Conservation (phyloP, 2,329 filamentous ascomycete species). For the Nothomitra cinnamomea region DNA sequence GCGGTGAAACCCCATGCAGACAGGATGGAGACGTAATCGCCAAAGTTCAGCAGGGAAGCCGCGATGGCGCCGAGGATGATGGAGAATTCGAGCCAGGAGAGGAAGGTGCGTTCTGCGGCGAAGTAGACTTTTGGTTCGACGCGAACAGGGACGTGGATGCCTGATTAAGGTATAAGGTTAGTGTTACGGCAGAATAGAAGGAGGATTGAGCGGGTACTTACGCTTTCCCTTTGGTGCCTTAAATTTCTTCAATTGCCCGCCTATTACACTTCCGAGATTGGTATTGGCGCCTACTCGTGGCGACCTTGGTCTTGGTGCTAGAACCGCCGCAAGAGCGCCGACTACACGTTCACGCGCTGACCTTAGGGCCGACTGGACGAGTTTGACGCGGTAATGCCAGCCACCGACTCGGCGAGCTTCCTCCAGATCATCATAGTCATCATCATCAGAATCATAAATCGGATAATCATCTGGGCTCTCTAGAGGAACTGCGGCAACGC, state of each 20-base stretch:
- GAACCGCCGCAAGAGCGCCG: conserved; percentile 15
- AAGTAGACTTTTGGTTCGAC: conserved; percentile 98
- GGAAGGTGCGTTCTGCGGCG: conserved; percentile 85
- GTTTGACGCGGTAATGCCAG: conserved; percentile 51
- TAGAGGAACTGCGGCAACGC: conserved; percentile 46
- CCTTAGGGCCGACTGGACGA: conserved; percentile 28
- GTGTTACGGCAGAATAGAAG: not conserved
- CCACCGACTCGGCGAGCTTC: conserved; percentile 63
- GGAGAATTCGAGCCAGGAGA: conserved; percentile 93
- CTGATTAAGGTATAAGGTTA: conserved; percentile 19
- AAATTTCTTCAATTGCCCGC: conserved; percentile 31
- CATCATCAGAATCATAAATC: conserved; percentile 81
- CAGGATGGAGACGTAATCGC: conserved; percentile 42
- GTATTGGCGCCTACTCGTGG: conserved; percentile 26
- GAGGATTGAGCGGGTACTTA: conserved; percentile 18
- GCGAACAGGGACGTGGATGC: conserved; percentile 87
- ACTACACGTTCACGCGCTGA: conserved; percentile 15
- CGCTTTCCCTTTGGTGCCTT: conserved; percentile 39
- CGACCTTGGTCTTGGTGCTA: conserved; percentile 22
- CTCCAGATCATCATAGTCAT: conserved; percentile 60
- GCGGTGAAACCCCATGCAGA: conserved; percentile 67
- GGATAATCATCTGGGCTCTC: conserved; percentile 54
- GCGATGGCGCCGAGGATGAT: conserved; percentile 86
- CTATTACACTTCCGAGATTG: conserved; percentile 22
- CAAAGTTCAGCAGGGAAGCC: conserved; percentile 69